A percentile compares a stretch with the other conserved stretches of the same genome.
Evolutionary conservation across 2,329 filamentous ascomycete genomes (phyloP).

Genomic region (Hyphodiscus sp.): DNA sequence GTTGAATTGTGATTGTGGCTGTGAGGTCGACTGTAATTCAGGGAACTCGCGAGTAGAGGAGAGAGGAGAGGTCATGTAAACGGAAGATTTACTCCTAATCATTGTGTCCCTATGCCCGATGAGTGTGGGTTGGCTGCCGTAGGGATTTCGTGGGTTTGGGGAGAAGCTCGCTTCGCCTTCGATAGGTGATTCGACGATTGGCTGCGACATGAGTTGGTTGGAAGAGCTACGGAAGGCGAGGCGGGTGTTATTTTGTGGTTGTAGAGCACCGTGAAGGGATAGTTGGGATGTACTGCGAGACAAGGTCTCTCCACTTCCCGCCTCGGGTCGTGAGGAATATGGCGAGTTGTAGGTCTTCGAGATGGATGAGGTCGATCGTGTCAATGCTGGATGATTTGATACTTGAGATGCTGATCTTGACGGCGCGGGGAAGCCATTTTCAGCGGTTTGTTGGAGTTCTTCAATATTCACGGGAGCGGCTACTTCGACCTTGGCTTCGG

Average conservation of each 20-base stretch:
- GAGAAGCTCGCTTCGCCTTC: slow-evolving; percentile 24
- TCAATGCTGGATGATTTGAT: slow-evolving; percentile 8
- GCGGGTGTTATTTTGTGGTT: slow-evolving; percentile 11
- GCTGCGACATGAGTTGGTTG: slow-evolving; percentile 27
- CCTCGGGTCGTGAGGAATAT: background rate
- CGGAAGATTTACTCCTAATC: slow-evolving; percentile 31
- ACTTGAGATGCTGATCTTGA: slow-evolving; percentile 16
- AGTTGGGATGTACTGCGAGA: slow-evolving; percentile 4
- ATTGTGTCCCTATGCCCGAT: slow-evolving; percentile 48
- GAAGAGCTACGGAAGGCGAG: slow-evolving; percentile 28
- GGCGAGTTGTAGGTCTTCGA: slow-evolving; percentile 7
- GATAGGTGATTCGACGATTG: slow-evolving; percentile 32
- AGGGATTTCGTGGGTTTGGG: slow-evolving; percentile 14
- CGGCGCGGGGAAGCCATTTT: slow-evolving; percentile 12
- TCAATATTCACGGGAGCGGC: slow-evolving; percentile 57
- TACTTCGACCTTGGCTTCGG: slow-evolving; percentile 38
- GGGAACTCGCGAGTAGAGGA: slow-evolving; percentile 16
- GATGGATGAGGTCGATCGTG: slow-evolving; percentile 15
- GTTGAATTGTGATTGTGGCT: slow-evolving; percentile 21
- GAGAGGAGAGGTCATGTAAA: slow-evolving; percentile 2
- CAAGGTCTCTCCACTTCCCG: slow-evolving; percentile 1
- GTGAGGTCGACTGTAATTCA: background rate
- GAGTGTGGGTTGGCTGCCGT: slow-evolving; percentile 36
- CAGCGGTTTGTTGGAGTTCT: slow-evolving; percentile 58
- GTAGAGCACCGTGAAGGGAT: slow-evolving; percentile 1